Percentiles rank a stretch among this genome's conserved stretches.
Evolutionary conservation across 768 basidiomycete genomes (phyloP).

Genomic region (Vishniacozyma victoriae): DNA sequence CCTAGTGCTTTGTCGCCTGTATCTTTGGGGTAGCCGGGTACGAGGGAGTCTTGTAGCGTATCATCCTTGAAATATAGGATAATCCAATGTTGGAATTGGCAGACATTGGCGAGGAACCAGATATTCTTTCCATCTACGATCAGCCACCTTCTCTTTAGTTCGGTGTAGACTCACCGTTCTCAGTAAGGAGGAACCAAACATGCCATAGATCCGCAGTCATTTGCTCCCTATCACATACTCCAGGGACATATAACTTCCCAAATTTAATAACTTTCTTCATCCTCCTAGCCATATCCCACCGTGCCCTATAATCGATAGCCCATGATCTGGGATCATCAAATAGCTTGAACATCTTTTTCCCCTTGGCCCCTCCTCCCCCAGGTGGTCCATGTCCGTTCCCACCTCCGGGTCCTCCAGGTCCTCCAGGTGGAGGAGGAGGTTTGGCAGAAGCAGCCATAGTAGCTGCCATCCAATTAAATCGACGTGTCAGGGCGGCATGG

Average conservation of each 20-base stretch:
- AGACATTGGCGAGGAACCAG: conserved; percentile 30
- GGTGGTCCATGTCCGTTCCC: conserved; percentile 2
- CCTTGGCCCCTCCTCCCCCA: neutral
- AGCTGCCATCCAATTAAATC: conserved; percentile 32
- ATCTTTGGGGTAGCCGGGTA: conserved; percentile 46
- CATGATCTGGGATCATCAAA: conserved; percentile 30
- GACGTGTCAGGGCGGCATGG: conserved; percentile 27
- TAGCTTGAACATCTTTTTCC: conserved; percentile 24
- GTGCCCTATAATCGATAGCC: conserved; percentile 38
- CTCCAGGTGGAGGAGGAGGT: neutral
- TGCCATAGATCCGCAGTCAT: conserved; percentile 35
- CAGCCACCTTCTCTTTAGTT: neutral
- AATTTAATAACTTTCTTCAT: conserved; percentile 20
- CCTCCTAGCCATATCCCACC: conserved; percentile 26
- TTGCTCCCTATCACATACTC: conserved; percentile 14
- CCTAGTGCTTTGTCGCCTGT: conserved; percentile 40
- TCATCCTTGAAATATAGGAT: conserved; percentile 37
- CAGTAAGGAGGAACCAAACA: conserved; percentile 43
- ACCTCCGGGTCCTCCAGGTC: too few relatives aligned
- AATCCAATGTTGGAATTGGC: conserved; percentile 33
- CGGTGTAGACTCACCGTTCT: conserved; percentile 38
- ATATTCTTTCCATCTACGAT: conserved; percentile 38
- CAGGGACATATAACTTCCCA: conserved; percentile 11
- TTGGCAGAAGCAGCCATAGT: conserved; percentile 10
- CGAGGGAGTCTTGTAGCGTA: conserved; percentile 42